Evolutionary conservation across 2,329 filamentous ascomycete genomes (phyloP).

Genomic region (Cytospora leucostoma): DNA sequence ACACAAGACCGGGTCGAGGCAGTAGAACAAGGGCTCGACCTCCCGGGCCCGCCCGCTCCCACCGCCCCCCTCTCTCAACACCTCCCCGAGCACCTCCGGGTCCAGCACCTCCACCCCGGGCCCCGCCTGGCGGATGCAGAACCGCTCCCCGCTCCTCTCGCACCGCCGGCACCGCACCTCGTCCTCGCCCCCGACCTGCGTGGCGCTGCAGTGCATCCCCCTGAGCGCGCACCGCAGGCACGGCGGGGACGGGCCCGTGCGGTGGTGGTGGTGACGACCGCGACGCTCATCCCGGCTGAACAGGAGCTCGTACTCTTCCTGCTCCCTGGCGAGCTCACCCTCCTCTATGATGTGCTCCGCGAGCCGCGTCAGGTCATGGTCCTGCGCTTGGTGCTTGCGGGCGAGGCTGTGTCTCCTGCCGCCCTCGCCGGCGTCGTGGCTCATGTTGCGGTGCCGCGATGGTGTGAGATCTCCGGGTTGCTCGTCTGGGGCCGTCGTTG

Average conservation of each 20-base stretch:
- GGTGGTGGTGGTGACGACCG: background rate
- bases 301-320: too few relatives aligned
- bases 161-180: slow-evolving; percentile 7
- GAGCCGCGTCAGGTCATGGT: too few relatives aligned
- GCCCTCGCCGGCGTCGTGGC: too few relatives aligned
- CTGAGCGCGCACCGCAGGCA: background rate
- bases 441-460: too few relatives aligned
- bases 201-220: background rate
- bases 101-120: background rate
- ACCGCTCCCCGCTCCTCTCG: slow-evolving; percentile 4
- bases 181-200: background rate
- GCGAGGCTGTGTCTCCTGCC: too few relatives aligned
- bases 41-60: background rate
- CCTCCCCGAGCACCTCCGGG: background rate
- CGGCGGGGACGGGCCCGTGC: background rate
- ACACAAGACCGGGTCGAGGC: background rate
- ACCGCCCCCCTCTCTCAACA: background rate
- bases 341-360: too few relatives aligned
- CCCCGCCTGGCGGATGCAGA: slow-evolving; percentile 3
- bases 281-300: background rate
- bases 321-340: too few relatives aligned
- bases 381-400: too few relatives aligned
- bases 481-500: too few relatives aligned
- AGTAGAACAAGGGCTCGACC: slow-evolving; percentile 4
- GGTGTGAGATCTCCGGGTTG: too few relatives aligned